These are phyloP conservation scores for Aspergillus bertholletiae DNA, from an alignment of 495 filamentous ascomycete species.

Conservation along the genomic window DNA sequence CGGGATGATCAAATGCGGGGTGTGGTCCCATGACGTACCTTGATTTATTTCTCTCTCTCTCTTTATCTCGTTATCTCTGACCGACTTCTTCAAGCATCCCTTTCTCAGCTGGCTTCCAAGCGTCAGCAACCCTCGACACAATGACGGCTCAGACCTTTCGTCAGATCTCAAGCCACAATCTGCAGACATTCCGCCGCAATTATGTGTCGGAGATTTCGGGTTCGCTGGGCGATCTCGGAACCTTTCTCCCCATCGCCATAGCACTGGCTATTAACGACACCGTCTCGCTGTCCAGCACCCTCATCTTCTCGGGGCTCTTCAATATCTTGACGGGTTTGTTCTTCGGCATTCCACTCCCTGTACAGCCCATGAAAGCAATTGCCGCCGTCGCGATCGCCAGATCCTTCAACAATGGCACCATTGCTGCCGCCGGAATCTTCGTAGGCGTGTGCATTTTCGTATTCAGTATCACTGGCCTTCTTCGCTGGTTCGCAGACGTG, in stretches of 20 bases:
- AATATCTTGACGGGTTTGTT: conserved; percentile 77
- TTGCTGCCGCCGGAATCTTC: conserved; percentile 74
- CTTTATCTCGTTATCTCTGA: no score
- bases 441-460: conserved; percentile 68
- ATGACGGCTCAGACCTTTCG: conserved; percentile 32
- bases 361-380: conserved; percentile 91
- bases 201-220: conserved; percentile 85
- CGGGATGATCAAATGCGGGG: conserved; percentile 1
- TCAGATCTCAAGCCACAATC: conserved; percentile 31
- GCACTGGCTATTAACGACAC: conserved; percentile 70
- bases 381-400: conserved; percentile 78
- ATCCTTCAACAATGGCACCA: conserved; percentile 60
- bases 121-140: not conserved
- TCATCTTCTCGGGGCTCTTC: conserved; percentile 82
- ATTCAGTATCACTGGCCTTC: conserved; percentile 70
- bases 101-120: not conserved
- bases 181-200: conserved; percentile 42
- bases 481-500: conserved; percentile 62
- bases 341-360: conserved; percentile 83
- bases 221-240: conserved; percentile 86
- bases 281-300: conserved; percentile 76
- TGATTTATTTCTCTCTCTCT: no score
- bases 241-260: conserved; percentile 83
- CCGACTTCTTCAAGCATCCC: not conserved
- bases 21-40: not conserved